phyloP scores from a whole-genome alignment of 148 eudicot species.

The Rhododendron williamsianum region DNA sequence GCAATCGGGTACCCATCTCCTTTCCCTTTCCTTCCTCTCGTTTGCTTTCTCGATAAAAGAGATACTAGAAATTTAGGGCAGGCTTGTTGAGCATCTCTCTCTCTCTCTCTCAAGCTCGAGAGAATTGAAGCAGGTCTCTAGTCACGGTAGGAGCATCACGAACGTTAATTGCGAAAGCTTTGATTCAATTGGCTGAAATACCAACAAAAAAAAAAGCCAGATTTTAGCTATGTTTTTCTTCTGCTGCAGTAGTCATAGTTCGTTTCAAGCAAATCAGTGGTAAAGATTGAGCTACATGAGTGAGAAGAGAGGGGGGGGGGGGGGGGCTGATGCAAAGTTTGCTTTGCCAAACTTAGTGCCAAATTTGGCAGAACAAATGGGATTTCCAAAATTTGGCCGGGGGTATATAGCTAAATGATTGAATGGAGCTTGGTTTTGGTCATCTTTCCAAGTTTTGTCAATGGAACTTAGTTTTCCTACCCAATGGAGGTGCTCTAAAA shows the following conservation, averaged over 20 bases:
- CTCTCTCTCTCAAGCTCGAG: too few relatives aligned
- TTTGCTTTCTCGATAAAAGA: neutral
- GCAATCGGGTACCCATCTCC: slow-evolving; percentile 54
- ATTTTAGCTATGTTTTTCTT: neutral
- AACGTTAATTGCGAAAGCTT: too few relatives aligned
- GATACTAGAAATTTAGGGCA: neutral
- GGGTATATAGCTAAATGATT: neutral
- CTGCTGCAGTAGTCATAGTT: neutral
- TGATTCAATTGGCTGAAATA: neutral
- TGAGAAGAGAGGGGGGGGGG: neutral
- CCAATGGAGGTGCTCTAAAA: neutral
- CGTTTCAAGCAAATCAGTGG: neutral
- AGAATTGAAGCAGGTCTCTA: too few relatives aligned
- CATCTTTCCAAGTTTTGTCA: neutral
- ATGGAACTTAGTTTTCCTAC: neutral
- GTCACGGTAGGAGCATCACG: too few relatives aligned
- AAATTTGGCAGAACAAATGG: neutral
- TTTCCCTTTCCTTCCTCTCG: neutral
- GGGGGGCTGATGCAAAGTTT: neutral
- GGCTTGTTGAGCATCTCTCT: too few relatives aligned
- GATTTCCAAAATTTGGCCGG: neutral
- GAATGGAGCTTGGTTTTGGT: neutral
- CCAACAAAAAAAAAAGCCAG: neutral
- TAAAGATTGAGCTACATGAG: neutral
- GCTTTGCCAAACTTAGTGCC: neutral